phyloP scores from a whole-genome alignment of 1,284 basidiomycete species.

The Cryptococcus jaspeensis region DNA sequence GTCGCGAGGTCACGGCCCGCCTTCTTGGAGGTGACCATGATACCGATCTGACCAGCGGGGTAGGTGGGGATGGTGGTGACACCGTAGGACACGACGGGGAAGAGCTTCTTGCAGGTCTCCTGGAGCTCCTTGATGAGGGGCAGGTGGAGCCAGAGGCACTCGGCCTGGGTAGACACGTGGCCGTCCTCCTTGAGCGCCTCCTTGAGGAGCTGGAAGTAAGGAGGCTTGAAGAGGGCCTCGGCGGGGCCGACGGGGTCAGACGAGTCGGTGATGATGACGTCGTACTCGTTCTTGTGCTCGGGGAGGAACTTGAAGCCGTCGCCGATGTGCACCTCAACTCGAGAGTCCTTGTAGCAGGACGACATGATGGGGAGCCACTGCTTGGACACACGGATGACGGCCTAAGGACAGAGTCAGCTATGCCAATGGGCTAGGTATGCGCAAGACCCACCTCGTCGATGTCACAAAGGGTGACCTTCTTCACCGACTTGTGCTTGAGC shows the following conservation, averaged over 20 bases:
- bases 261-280: slow-evolving; percentile 98
- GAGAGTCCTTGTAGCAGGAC: slow-evolving; percentile 73
- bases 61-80: slow-evolving; percentile 98
- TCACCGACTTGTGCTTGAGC: slow-evolving; percentile 88
- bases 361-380: slow-evolving; percentile 94
- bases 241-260: slow-evolving; percentile 98
- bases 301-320: slow-evolving; percentile 98
- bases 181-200: slow-evolving; percentile 87
- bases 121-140: slow-evolving; percentile 79
- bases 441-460: slow-evolving; percentile 78
- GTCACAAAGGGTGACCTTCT: slow-evolving; percentile 93
- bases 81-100: slow-evolving; percentile 85
- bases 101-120: slow-evolving; percentile 71
- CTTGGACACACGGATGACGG: slow-evolving; percentile 93
- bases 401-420: slow-evolving; percentile 55
- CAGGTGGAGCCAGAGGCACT: slow-evolving; percentile 95
- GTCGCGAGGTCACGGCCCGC: slow-evolving; percentile 66
- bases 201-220: slow-evolving; percentile 93
- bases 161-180: slow-evolving; percentile 93
- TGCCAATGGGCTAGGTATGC: not conserved
- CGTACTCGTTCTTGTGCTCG: slow-evolving; percentile 85
- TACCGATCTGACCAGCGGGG: slow-evolving; percentile 95
- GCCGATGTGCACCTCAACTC: slow-evolving; percentile 85
- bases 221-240: slow-evolving; percentile 90
- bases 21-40: slow-evolving; percentile 85